A percentile compares a stretch with the other conserved stretches of the same genome.
These are phyloP conservation scores for Colletotrichum brevisporum DNA, from an alignment of 2,329 filamentous ascomycete genomes.

Conservation along the genomic window DNA sequence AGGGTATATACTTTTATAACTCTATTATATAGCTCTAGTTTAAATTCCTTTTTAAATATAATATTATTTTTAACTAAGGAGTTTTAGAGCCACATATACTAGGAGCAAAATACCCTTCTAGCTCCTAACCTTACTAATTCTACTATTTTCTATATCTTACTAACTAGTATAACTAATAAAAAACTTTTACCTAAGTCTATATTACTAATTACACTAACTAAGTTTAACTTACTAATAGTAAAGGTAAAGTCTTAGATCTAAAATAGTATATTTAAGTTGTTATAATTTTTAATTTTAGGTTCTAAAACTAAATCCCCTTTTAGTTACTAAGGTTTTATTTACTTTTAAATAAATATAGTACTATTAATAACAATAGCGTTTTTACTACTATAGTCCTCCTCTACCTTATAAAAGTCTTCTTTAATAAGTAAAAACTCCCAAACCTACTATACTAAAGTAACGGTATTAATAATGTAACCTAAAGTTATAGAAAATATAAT, in stretches of 20 bases:
- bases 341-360: constrained; percentile 91
- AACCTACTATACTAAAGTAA: constrained; percentile 85
- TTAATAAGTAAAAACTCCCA: constrained; percentile 90
- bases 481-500: constrained; percentile 91
- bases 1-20: constrained; percentile 89
- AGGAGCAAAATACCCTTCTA: constrained; percentile 89
- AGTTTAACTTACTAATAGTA: too few species aligned
- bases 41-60: constrained; percentile 83
- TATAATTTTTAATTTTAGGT: constrained; percentile 76
- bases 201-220: too few species aligned
- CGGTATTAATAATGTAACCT: constrained; percentile 90
- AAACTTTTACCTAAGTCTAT: constrained; percentile 93
- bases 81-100: constrained; percentile 98
- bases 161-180: constrained; percentile 86
- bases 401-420: constrained; percentile 81
- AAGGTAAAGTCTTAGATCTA: too few species aligned
- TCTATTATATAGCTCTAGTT: constrained; percentile 82
- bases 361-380: constrained; percentile 80
- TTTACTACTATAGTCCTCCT: constrained; percentile 67
- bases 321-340: constrained; percentile 67
- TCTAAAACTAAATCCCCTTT: constrained; percentile 52
- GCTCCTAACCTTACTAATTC: constrained; percentile 83
- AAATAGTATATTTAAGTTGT: too few species aligned
- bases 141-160: constrained; percentile 89
- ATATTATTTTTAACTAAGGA: constrained; percentile 89